Evolutionary conservation across 2,329 filamentous ascomycete genomes (phyloP).

Genomic region (Mollisiaceae sp.): DNA sequence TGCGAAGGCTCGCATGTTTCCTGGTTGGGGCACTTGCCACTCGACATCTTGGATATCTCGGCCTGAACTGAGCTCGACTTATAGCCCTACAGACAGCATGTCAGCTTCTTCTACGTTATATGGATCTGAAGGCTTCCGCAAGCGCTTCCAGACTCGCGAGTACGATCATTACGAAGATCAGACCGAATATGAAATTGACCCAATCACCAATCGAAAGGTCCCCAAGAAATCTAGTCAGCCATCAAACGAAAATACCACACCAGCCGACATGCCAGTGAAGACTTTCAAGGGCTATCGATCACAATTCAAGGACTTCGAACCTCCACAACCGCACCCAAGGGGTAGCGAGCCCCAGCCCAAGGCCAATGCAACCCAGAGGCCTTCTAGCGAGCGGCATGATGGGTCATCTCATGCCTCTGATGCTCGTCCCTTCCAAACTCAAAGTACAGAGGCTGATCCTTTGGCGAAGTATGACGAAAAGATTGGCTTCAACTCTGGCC

Average conservation of each 20-base stretch:
- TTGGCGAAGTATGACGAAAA: slow-evolving; percentile 47
- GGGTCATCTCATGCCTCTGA: background rate
- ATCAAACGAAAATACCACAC: slow-evolving; percentile 1
- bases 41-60: background rate
- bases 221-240: slow-evolving; percentile 22
- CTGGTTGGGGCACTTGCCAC: slow-evolving; percentile 11
- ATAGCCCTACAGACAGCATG: slow-evolving; percentile 1
- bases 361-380: background rate
- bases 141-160: slow-evolving; percentile 17
- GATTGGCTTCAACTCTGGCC: slow-evolving; percentile 32
- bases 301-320: slow-evolving; percentile 42
- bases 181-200: slow-evolving; percentile 56
- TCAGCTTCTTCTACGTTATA: slow-evolving; percentile 13
- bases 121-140: slow-evolving; percentile 22
- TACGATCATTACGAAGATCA: slow-evolving; percentile 6
- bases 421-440: slow-evolving; percentile 25
- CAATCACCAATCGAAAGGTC: slow-evolving; percentile 63
- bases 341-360: background rate
- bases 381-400: background rate
- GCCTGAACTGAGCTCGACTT: background rate
- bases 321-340: slow-evolving; percentile 24
- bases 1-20: slow-evolving; percentile 16
- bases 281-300: slow-evolving; percentile 45
- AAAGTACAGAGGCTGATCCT: slow-evolving; percentile 43
- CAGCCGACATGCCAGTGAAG: slow-evolving; percentile 38